phyloP scores from a whole-genome alignment of 2,329 filamentous ascomycete genomes.

The Fusarium mexicanum region DNA sequence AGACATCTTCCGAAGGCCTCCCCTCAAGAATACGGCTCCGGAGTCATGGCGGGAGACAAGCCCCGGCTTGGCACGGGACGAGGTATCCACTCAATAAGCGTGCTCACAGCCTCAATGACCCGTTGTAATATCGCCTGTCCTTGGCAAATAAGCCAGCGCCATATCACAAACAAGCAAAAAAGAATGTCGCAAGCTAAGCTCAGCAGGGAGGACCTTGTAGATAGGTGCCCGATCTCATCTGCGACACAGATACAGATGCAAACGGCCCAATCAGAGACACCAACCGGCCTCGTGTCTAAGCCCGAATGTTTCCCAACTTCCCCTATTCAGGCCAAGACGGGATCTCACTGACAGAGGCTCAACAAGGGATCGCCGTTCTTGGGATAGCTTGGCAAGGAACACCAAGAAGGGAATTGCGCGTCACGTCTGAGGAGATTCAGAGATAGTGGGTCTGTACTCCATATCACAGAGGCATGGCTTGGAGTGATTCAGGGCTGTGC shows the following conservation, averaged over 20 bases:
- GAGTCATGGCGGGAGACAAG: background rate
- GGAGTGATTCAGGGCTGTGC: conserved; percentile 11
- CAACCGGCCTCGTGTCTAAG: conserved; percentile 28
- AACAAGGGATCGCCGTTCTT: conserved; percentile 37
- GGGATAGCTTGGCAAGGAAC: conserved; percentile 35
- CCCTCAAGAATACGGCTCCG: conserved; percentile 6
- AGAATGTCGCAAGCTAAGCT: conserved; percentile 8
- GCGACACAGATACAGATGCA: conserved; percentile 32
- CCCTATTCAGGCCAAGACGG: conserved; percentile 10
- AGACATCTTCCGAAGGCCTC: background rate
- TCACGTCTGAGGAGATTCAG: conserved; percentile 27
- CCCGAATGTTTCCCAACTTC: conserved; percentile 17
- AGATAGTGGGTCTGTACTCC: conserved; percentile 32
- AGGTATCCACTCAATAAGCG: conserved; percentile 2
- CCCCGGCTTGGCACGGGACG: conserved; percentile 33
- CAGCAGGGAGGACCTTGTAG: conserved; percentile 19
- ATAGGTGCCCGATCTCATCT: conserved; percentile 43
- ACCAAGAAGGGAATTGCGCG: conserved; percentile 39
- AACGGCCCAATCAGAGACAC: conserved; percentile 18
- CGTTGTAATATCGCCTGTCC: conserved; percentile 17
- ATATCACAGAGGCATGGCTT: conserved; percentile 1
- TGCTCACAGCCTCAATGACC: conserved; percentile 27
- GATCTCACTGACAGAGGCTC: conserved; percentile 7
- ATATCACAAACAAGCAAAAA: background rate
- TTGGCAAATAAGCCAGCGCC: background rate